Conservation (phyloP, 495 filamentous ascomycete genomes). For the Penicillium ucsense region DNA sequence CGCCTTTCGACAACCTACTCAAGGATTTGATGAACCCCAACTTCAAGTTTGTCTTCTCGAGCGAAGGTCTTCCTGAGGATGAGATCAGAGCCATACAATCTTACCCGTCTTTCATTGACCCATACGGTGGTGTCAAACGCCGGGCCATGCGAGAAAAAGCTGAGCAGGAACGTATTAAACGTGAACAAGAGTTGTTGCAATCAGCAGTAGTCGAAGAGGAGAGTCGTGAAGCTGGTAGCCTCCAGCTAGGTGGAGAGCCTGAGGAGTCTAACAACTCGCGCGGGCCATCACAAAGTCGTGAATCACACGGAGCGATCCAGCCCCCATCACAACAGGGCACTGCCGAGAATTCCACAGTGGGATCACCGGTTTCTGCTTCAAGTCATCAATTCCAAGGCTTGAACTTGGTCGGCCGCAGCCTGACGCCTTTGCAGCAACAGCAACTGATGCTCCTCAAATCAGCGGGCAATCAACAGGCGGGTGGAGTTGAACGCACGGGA, state of each 20-base stretch:
- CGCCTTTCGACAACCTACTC: slow-evolving; percentile 36
- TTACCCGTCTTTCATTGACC: slow-evolving; percentile 73
- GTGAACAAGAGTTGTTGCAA: slow-evolving; percentile 50
- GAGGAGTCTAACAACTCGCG: slow-evolving; percentile 52
- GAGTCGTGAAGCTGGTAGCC: slow-evolving; percentile 67
- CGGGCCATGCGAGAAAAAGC: slow-evolving; percentile 57
- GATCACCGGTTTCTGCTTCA: slow-evolving; percentile 38
- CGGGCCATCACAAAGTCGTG: slow-evolving; percentile 35
- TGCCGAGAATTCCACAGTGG: slow-evolving; percentile 34
- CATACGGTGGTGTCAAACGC: slow-evolving; percentile 65
- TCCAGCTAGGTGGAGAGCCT: slow-evolving; percentile 83
- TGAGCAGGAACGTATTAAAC: slow-evolving; percentile 51
- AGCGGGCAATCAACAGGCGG: slow-evolving; percentile 40
- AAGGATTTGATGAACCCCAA: slow-evolving; percentile 46
- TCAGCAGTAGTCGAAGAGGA: slow-evolving; percentile 43
- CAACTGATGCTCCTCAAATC: slow-evolving; percentile 60
- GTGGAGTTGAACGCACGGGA: slow-evolving; percentile 44
- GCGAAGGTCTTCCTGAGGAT: slow-evolving; percentile 39
- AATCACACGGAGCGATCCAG: slow-evolving; percentile 53
- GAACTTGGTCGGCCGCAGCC: slow-evolving; percentile 54
- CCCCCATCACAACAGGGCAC: slow-evolving; percentile 62
- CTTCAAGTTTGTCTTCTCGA: slow-evolving; percentile 53
- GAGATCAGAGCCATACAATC: slow-evolving; percentile 47
- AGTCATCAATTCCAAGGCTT: slow-evolving; percentile 44
- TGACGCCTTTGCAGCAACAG: slow-evolving; percentile 77